Percentiles rank a stretch among this genome's conserved stretches.
Evolutionary conservation across 1,284 basidiomycete genomes (phyloP).

Genomic region (Chalciporus sp.): DNA sequence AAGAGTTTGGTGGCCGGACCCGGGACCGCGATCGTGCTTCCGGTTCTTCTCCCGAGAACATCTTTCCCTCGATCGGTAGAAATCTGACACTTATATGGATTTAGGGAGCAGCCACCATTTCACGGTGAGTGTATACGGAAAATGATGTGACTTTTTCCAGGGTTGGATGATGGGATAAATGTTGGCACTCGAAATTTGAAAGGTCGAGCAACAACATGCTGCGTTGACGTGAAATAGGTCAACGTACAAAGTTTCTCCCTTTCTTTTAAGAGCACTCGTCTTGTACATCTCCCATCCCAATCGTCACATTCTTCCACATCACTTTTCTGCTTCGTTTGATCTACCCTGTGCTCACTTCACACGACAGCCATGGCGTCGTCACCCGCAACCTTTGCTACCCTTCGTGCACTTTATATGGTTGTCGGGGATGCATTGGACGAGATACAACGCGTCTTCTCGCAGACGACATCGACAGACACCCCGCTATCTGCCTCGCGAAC

Average conservation of each 20-base stretch:
- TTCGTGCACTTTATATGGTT: constrained; percentile 64
- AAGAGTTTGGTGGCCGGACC: not conserved
- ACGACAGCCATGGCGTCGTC: constrained; percentile 20
- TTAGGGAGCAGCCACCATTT: not conserved
- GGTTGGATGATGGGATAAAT: not conserved
- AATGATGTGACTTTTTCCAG: constrained; percentile 22
- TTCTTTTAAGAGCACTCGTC: constrained; percentile 19
- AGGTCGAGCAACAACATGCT: constrained; percentile 1
- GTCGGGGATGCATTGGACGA: constrained; percentile 69
- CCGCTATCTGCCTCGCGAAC: constrained; percentile 15
- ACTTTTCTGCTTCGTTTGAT: constrained; percentile 6
- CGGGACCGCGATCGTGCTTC: constrained; percentile 4
- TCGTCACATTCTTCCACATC: constrained; percentile 3
- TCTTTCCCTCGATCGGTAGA: constrained; percentile 21
- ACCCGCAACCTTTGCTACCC: constrained; percentile 55
- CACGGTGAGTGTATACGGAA: constrained; percentile 11
- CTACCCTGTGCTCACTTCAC: constrained; percentile 15
- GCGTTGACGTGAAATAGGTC: constrained; percentile 15
- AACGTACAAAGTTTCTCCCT: not conserved
- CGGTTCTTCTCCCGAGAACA: constrained; percentile 10
- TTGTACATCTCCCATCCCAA: not conserved
- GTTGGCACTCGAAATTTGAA: constrained; percentile 1
- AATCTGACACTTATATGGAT: constrained; percentile 23
- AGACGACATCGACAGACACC: constrained; percentile 3
- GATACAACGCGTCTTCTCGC: constrained; percentile 60